phyloP scores from a whole-genome alignment of 441 rosid species.

The Bruguiera hainesii region DNA sequence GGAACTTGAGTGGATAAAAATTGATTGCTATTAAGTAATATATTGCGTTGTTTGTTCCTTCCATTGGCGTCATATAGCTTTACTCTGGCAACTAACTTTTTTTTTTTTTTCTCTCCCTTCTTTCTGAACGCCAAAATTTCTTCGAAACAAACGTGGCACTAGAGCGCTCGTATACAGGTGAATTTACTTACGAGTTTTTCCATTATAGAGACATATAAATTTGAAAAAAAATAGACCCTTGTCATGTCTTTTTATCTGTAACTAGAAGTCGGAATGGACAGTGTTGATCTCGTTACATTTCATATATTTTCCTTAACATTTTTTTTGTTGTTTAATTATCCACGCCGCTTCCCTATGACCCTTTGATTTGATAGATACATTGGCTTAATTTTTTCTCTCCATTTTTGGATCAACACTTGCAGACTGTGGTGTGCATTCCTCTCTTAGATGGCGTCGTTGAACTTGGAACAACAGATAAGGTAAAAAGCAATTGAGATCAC shows the following conservation, averaged over 20 bases:
- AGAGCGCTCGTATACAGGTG: conserved; percentile 93
- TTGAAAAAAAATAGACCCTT: too few species aligned
- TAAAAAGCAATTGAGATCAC: conserved; percentile 10
- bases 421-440: conserved; percentile 94
- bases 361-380: neutral
- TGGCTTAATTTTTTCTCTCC: neutral
- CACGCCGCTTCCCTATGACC: neutral
- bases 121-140: conserved; percentile 13
- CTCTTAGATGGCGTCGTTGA: conserved; percentile 86
- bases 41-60: neutral
- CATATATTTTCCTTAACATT: too few species aligned
- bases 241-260: neutral
- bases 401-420: conserved; percentile 3
- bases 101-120: neutral
- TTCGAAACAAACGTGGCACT: neutral
- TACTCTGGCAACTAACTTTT: neutral
- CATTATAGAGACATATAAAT: too few species aligned
- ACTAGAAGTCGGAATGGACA: too few species aligned
- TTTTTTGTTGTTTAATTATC: neutral
- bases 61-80: neutral
- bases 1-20: too few species aligned
- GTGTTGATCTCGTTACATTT: too few species aligned
- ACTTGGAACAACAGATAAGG: conserved; percentile 75
- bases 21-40: too few species aligned
- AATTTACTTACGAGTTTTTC: neutral